Base-by-base conservation (phyloP, 2,329 filamentous ascomycete species). In the Pseudofabraea citricarpa region DNA sequence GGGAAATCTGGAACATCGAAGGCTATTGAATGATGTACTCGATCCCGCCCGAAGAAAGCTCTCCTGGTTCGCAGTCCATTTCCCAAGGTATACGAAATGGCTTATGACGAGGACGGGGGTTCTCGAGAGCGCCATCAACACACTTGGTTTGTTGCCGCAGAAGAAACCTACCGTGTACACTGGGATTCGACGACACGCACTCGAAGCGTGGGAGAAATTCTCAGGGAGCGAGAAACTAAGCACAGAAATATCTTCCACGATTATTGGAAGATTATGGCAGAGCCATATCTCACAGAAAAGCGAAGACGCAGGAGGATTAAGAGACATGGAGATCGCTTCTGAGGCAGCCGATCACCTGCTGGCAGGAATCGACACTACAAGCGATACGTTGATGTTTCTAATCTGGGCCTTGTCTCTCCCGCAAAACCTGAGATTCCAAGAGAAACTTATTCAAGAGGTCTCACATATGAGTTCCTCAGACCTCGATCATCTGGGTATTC, bases 261-360 rank as follows among this genome's bases (percentile, higher is more conserved):
- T 73, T 41, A 61, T 72, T 7, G 56, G 54, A 1, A 58, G 59
- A 6, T 58, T 74, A 3, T 68, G 64, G 58, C 52, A 60, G 15
- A 49, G 63, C 24, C 61, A 64, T 27, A 16, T 57, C 16, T 45
- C 54, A 5, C 50, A 55, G 3, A n/a, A n/a, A n/a, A n/a, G n/a
- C n/a, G n/a, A n/a, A n/a, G 62, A 56, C 23, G 43, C 50, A 2
- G 43, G 43, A 7, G 50, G 55, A 3, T 52, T 73, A 3, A 58
- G 63, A 8, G 66, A 69, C 23, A 50, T 73, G 6, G 70, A 75
- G 16, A 70, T 74, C 29, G 74, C 74, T 1, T 73, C 72, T 0
- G 74, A 78, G 55, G 68, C 64, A 10, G 73, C 73, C 1, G 74
- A 78, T 42, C 74, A 78, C 45, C 63, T 77, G 10, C 60, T 73